Evolutionary conservation across 352 stramenopile genomes (phyloP).

Genomic region (Pythium grandisporangium): DNA sequence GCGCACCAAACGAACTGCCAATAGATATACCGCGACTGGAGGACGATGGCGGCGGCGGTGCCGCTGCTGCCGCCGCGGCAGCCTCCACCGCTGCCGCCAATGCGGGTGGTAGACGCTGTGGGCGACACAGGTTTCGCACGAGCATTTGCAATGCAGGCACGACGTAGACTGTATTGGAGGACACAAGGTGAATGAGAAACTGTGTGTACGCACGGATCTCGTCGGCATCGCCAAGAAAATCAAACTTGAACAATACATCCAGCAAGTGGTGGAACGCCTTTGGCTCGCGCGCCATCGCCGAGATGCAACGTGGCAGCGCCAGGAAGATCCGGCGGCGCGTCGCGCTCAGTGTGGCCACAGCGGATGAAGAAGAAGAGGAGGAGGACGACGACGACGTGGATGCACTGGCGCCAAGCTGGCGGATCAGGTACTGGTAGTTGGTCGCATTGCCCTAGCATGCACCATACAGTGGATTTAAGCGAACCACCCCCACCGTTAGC

Average conservation of each 20-base stretch:
- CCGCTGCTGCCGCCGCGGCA: background rate
- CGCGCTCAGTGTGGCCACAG: slow-evolving; percentile 19
- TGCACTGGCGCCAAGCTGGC: slow-evolving; percentile 50
- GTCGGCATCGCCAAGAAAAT: slow-evolving; percentile 37
- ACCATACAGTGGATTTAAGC: too few species aligned
- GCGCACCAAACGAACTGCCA: slow-evolving; percentile 28
- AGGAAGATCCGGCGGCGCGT: slow-evolving; percentile 67
- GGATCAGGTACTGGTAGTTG: slow-evolving; percentile 70
- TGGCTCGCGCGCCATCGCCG: slow-evolving; percentile 55
- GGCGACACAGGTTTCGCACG: slow-evolving; percentile 56
- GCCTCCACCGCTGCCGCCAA: slow-evolving; percentile 12
- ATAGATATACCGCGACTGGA: slow-evolving; percentile 21
- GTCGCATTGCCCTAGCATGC: slow-evolving; percentile 59
- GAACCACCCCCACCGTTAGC: too few species aligned
- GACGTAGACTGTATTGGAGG: slow-evolving; percentile 77
- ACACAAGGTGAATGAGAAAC: slow-evolving; percentile 74
- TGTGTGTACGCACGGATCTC: slow-evolving; percentile 63
- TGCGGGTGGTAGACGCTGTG: slow-evolving; percentile 30
- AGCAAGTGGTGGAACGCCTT: slow-evolving; percentile 60
- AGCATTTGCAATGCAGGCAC: slow-evolving; percentile 79
- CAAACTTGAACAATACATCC: slow-evolving; percentile 78
- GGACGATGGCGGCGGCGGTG: background rate
- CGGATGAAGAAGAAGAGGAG: too few species aligned
- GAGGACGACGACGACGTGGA: too few species aligned
- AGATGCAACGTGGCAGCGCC: slow-evolving; percentile 68